Base-by-base conservation (phyloP, 352 stramenopile genomes). In the Paralagenidium karlingii region DNA sequence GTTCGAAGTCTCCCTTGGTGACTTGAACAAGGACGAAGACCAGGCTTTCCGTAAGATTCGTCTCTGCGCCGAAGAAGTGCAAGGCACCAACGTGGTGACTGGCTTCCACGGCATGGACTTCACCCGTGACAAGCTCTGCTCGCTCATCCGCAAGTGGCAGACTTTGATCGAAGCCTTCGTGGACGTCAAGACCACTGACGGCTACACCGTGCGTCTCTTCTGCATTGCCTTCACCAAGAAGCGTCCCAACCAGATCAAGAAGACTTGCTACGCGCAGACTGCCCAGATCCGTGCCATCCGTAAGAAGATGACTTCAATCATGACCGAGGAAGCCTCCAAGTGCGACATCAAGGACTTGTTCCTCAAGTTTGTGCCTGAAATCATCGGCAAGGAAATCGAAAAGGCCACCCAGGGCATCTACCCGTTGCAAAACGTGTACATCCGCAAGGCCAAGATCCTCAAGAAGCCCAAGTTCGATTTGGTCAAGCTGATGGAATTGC, bases 391-490 rank as follows among this genome's bases (percentile, higher is more conserved):
- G 58, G 84, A 98, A 54, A 99, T 99, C 58, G 92, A 98, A 53
- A 96, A 96, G 70, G 82, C 91, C 43, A 96, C 86, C 31, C 88
- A 96, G 56, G 76, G 81, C 58, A 98, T 99, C 70, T 99, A 98
- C 87, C 96, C 96, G 39, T 80, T 99, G 48, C 96, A 99, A 77
- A 97, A 99, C 68, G 88, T 96, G 45, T 98, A 94, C 85, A 97
- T 99, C 64, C 92, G 96, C 53, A 99, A 99, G 90, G 96, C 97
- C 49, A 99, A 99, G 92, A 95, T 99, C 38, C 81, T 99, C 27
- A 99, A 99, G 89, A 98, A 98, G 83, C 96, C 96, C 40, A 99
- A 99, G 83, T 99, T 99, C 62, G 96, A 99, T 83, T 66, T 99
- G 29, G 94, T 94, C 43, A 96, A 97, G 63, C 76, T 99, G 36